Evolutionary conservation across 306 rosid genomes (phyloP).

Genomic region (Castanea sativa): DNA sequence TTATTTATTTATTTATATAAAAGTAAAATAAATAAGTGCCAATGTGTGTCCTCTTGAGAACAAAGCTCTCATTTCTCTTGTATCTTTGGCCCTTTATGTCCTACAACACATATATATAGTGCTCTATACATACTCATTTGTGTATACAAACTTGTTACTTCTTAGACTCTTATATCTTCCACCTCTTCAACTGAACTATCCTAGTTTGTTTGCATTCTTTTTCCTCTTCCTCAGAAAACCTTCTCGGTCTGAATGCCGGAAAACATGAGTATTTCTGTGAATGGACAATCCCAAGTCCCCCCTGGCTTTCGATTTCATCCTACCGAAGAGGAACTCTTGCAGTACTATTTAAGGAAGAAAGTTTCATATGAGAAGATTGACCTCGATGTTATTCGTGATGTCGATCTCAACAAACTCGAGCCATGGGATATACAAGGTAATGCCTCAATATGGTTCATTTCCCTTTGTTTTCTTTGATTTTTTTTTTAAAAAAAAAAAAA

Average conservation of each 20-base stretch:
- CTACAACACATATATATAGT: constrained; percentile 51
- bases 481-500: too few relatives aligned
- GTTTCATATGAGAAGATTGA: constrained; percentile 73
- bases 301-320: constrained; percentile 94
- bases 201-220: background rate
- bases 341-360: constrained; percentile 79
- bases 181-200: background rate
- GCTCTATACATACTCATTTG: constrained; percentile 47
- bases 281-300: constrained; percentile 91
- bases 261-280: constrained; percentile 76
- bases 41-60: constrained; percentile 1
- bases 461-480: background rate
- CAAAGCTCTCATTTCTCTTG: constrained; percentile 1
- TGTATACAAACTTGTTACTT: constrained; percentile 33
- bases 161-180: constrained; percentile 8
- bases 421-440: constrained; percentile 99
- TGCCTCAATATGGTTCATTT: background rate
- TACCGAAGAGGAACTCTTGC: constrained; percentile 84
- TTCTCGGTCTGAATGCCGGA: constrained; percentile 39
- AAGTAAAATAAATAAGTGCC: constrained; percentile 7
- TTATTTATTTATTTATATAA: too few relatives aligned
- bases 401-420: constrained; percentile 97
- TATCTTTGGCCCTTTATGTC: constrained; percentile 36
- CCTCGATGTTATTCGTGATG: constrained; percentile 83
- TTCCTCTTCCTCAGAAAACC: constrained; percentile 17